Evolutionary conservation across 2,329 filamentous ascomycete genomes (phyloP), one percentile per base, ranked within the genome.

Genomic region (Mycosphaerella sp.): DNA sequence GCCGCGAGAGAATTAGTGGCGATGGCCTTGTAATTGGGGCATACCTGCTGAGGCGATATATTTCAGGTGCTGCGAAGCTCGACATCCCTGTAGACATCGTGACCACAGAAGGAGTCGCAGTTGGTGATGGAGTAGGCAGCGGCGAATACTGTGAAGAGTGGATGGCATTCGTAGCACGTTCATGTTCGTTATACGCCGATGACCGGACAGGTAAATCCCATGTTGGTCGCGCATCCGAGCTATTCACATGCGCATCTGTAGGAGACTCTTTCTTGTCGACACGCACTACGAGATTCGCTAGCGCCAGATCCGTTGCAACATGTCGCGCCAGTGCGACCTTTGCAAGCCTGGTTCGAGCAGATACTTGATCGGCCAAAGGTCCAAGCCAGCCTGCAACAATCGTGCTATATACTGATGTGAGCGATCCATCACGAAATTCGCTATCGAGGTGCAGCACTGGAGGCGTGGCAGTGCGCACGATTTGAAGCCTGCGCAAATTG

Each of bases 1-100:
- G 64, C 12, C 65, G 62, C 0, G 68, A 61, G 0, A 72, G 56
- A 17, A 50, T 49, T 1, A 59, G 36, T 0, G 52, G 58, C 30
- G 50, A 52, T 3, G 53, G 57, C 36, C 66, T 66, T 28, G 56
- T 58, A 41, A 72, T 67, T 1, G 58, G 59, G 2, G 71, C 66
- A 58, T 71, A 68, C 41, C 62, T 66, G 36, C 63, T 62, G 2
- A 75, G 61, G 3, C 70, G 68, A 13, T 57, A 49, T 25, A 65
- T 46, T 34, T 65, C 60, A 7, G 61, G 54, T n/a, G 64, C 59
- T 6, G 59, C 55, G 7, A 60, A 50, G 21, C 53, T 57, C n/a
- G 64, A 59, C n/a, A 58, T 30, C 25, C 59, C 53, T 35, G 59
- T 62, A 4, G 59, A 58, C 6, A 48, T 54, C 13, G 62, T 66